Evolutionary conservation across 257 asterid species (phyloP).

Genomic region (Solanum chiquidenum): DNA sequence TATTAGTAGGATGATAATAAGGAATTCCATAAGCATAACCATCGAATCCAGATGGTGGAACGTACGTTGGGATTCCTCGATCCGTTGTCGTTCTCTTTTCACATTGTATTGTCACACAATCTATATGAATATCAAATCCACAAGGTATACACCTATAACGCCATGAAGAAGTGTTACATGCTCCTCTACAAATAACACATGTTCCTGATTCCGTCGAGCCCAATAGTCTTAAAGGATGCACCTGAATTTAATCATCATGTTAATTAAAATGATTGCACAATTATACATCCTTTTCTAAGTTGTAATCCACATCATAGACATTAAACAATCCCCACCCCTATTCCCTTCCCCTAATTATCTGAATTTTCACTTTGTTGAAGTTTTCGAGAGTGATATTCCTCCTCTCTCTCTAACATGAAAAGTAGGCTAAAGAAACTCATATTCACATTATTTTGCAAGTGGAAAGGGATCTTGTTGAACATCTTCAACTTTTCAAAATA

Average conservation of each 20-base stretch:
- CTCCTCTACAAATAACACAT: slow-evolving; percentile 16
- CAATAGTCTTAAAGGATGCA: slow-evolving; percentile 19
- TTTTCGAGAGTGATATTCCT: background rate
- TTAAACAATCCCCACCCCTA: background rate
- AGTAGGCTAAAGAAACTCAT: background rate
- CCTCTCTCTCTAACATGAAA: background rate
- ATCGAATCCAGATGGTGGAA: background rate
- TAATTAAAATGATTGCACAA: background rate
- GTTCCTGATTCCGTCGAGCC: background rate
- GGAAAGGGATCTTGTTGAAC: background rate
- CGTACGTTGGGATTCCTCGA: slow-evolving; percentile 6
- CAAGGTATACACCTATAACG: slow-evolving; percentile 27
- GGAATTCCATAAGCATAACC: slow-evolving; percentile 9
- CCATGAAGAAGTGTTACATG: slow-evolving; percentile 15
- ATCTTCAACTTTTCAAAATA: background rate
- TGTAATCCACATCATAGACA: background rate
- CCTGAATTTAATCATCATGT: background rate
- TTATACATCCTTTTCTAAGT: background rate
- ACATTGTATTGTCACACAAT: slow-evolving; percentile 21
- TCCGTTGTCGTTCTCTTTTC: background rate
- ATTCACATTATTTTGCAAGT: background rate
- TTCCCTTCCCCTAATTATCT: background rate
- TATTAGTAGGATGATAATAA: background rate
- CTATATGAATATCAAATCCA: slow-evolving; percentile 26
- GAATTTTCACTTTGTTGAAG: no score